Evolutionary conservation across 257 asterid genomes (phyloP).

Genomic region (Asclepias syriaca): DNA sequence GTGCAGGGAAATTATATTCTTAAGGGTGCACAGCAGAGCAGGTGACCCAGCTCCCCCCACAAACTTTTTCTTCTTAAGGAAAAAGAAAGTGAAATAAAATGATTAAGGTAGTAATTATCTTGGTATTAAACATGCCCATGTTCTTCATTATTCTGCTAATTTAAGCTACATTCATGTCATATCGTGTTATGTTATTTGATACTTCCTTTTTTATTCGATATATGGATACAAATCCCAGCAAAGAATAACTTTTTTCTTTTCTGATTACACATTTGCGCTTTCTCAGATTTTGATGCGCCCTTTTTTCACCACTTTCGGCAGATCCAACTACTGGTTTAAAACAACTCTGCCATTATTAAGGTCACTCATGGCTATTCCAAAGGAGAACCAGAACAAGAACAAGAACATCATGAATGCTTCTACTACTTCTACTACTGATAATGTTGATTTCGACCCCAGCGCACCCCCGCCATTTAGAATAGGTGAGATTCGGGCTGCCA

Average conservation of each 20-base stretch:
- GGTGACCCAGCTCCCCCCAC: too few species aligned
- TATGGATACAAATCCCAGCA: neutral
- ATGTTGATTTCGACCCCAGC: conserved; percentile 32
- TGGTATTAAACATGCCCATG: neutral
- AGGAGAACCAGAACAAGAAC: neutral
- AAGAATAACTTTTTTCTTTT: neutral
- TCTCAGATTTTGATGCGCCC: conserved; percentile 2
- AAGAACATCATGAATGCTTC: neutral
- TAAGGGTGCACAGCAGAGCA: too few species aligned
- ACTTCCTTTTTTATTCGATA: neutral
- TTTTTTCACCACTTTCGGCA: conserved; percentile 18
- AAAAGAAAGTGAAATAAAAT: too few species aligned
- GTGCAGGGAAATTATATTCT: too few species aligned
- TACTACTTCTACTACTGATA: too few species aligned
- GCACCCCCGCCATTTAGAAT: conserved; percentile 36
- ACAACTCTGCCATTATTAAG: neutral
- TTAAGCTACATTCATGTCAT: neutral
- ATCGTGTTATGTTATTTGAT: neutral
- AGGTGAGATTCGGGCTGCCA: conserved; percentile 38
- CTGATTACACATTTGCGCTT: neutral
- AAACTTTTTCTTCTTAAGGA: neutral
- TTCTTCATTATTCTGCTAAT: neutral
- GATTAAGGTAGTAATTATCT: neutral
- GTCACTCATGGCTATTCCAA: neutral
- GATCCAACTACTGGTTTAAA: neutral